These are phyloP conservation scores for Pythium myriotylum DNA, from an alignment of 352 stramenopile species.

Conservation along the genomic window DNA sequence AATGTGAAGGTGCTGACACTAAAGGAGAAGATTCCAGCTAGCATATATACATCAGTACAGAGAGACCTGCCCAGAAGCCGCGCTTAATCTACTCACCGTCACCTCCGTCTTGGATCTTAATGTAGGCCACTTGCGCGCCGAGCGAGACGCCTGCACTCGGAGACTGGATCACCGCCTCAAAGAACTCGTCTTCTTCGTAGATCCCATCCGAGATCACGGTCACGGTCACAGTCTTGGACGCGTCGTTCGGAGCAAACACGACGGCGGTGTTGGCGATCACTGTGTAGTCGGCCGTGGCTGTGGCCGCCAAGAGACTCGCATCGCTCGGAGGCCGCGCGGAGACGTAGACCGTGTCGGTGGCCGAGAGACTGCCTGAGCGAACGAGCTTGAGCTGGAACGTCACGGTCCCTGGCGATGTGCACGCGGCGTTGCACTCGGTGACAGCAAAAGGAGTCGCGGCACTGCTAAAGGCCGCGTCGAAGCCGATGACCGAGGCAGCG, in stretches of 20 bases:
- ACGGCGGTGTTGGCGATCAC: constrained; percentile 28
- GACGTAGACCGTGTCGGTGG: constrained; percentile 38
- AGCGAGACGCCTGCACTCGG: constrained; percentile 32
- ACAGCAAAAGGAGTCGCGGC: constrained; percentile 29
- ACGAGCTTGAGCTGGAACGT: constrained; percentile 38
- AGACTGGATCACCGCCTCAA: constrained; percentile 39
- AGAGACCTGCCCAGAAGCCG: too few species aligned
- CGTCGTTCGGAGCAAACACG: constrained; percentile 35
- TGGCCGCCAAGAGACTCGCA: constrained; percentile 17
- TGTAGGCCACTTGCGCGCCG: constrained; percentile 31
- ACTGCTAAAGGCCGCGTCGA: constrained; percentile 36
- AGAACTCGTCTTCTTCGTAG: constrained; percentile 50
- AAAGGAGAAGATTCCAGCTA: constrained; percentile 65
- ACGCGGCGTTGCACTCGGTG: constrained; percentile 39
- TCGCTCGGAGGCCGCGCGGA: constrained; percentile 33
- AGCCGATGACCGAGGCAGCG: constrained; percentile 34
- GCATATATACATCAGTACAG: constrained; percentile 1
- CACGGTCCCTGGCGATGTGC: constrained; percentile 37
- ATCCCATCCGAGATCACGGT: constrained; percentile 48
- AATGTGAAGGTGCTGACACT: constrained; percentile 57
- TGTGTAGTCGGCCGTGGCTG: constrained; percentile 36
- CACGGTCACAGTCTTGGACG: constrained; percentile 31
- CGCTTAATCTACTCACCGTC: too few species aligned
- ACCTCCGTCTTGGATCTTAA: constrained; percentile 38
- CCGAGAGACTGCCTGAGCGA: constrained; percentile 30